A percentile compares a stretch with the other conserved stretches of the same genome.
Evolutionary conservation across 345 rosid genomes (phyloP).

Genomic region (Heritiera littoralis): DNA sequence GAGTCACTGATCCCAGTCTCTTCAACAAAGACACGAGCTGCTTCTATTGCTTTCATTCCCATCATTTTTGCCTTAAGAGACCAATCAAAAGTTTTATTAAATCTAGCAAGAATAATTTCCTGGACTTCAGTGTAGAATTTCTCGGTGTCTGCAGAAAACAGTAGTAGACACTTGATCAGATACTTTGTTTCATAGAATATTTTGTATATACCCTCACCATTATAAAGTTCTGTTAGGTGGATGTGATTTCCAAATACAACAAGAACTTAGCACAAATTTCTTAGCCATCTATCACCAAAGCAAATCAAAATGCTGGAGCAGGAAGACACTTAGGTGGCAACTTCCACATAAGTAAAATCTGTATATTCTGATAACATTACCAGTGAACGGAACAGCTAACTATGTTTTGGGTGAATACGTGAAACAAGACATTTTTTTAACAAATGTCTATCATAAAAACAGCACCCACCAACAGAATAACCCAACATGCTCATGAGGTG

Average conservation of each 20-base stretch:
- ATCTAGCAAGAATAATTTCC: slow-evolving; percentile 79
- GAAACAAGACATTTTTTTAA: neutral
- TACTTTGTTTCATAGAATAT: neutral
- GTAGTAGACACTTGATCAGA: slow-evolving; percentile 13
- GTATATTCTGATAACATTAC: neutral
- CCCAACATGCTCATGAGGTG: neutral
- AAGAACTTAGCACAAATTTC: neutral
- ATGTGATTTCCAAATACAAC: neutral
- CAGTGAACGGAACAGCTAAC: neutral
- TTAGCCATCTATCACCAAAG: neutral
- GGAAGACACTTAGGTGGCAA: neutral
- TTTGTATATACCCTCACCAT: neutral
- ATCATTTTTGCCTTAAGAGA: slow-evolving; percentile 93
- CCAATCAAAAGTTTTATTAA: slow-evolving; percentile 87
- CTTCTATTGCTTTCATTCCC: slow-evolving; percentile 90
- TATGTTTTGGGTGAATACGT: neutral
- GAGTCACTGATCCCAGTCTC: slow-evolving; percentile 81
- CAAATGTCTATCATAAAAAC: neutral
- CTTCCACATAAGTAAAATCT: neutral
- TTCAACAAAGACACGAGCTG: slow-evolving; percentile 75
- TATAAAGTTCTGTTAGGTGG: too few relatives aligned
- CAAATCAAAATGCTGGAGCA: neutral
- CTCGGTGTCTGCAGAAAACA: slow-evolving; percentile 71
- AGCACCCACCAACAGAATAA: neutral
- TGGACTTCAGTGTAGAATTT: slow-evolving; percentile 89